phyloP scores from a whole-genome alignment of 2,329 filamentous ascomycete species.

The Aspergillus phoenicis region DNA sequence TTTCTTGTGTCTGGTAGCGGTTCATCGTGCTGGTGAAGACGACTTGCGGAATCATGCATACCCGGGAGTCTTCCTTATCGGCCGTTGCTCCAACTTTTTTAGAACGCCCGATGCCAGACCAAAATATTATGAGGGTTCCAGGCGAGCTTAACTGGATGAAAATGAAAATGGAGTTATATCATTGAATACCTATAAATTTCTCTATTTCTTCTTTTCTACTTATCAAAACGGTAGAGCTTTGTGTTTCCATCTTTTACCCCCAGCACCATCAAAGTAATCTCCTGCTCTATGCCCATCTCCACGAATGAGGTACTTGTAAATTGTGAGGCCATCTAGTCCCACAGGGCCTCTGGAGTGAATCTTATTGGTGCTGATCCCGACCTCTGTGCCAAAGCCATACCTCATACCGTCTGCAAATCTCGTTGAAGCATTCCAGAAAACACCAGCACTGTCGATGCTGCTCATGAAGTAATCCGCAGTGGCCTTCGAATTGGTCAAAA shows the following conservation, averaged over 20 bases:
- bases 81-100: background rate
- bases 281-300: constrained; percentile 81
- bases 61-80: background rate
- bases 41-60: background rate
- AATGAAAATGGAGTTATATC: constrained; percentile 18
- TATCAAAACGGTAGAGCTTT: constrained; percentile 44
- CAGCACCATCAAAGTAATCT: constrained; percentile 63
- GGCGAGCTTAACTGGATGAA: constrained; percentile 19
- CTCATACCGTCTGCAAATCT: constrained; percentile 95
- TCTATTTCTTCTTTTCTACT: background rate
- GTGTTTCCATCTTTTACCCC: constrained; percentile 61
- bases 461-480: constrained; percentile 81
- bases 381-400: constrained; percentile 96
- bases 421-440: constrained; percentile 96
- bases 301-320: constrained; percentile 93
- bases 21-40: background rate
- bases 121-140: constrained; percentile 11
- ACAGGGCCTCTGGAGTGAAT: constrained; percentile 94
- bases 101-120: background rate
- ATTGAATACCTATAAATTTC: constrained; percentile 3
- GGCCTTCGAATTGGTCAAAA: constrained; percentile 70
- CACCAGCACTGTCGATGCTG: constrained; percentile 83
- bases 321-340: constrained; percentile 89
- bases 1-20: background rate
- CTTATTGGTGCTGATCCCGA: constrained; percentile 98